phyloP scores from a whole-genome alignment of 1,284 basidiomycete genomes.

The Microbotryomycetes sp. region DNA sequence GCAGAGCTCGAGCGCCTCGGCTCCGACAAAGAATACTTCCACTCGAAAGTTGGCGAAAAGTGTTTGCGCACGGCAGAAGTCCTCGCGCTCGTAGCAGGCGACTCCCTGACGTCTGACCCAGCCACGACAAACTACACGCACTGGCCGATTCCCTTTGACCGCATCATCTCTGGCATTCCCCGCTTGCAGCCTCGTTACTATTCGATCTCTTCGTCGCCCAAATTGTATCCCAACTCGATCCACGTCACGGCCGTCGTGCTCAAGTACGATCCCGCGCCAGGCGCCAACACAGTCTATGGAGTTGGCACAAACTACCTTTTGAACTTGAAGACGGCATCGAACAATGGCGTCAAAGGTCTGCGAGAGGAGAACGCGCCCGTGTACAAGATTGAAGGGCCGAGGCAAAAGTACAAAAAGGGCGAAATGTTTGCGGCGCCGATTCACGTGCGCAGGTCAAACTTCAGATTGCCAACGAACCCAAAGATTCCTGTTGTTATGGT shows the following conservation, averaged over 20 bases:
- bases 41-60: constrained; percentile 62
- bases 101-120: constrained; percentile 51
- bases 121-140: constrained; percentile 64
- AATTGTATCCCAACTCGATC: constrained; percentile 76
- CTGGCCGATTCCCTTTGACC: constrained; percentile 96
- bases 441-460: constrained; percentile 90
- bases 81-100: constrained; percentile 77
- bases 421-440: constrained; percentile 55
- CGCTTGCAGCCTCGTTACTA: constrained; percentile 95
- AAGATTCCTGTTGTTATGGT: constrained; percentile 99
- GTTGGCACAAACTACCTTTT: constrained; percentile 86
- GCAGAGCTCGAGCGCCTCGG: constrained; percentile 69
- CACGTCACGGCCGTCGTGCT: constrained; percentile 94
- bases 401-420: constrained; percentile 70
- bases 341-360: constrained; percentile 41
- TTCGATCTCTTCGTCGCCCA: constrained; percentile 95
- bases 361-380: constrained; percentile 50
- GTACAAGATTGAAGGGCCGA: constrained; percentile 83
- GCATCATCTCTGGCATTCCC: constrained; percentile 84
- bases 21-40: constrained; percentile 79
- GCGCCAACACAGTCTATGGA: constrained; percentile 61
- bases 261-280: constrained; percentile 62
- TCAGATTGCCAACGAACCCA: constrained; percentile 91
- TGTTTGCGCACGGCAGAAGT: constrained; percentile 87
- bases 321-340: constrained; percentile 73